Conservation (phyloP, 1,139 yeast genomes). For the Pneumocystis sp. region DNA sequence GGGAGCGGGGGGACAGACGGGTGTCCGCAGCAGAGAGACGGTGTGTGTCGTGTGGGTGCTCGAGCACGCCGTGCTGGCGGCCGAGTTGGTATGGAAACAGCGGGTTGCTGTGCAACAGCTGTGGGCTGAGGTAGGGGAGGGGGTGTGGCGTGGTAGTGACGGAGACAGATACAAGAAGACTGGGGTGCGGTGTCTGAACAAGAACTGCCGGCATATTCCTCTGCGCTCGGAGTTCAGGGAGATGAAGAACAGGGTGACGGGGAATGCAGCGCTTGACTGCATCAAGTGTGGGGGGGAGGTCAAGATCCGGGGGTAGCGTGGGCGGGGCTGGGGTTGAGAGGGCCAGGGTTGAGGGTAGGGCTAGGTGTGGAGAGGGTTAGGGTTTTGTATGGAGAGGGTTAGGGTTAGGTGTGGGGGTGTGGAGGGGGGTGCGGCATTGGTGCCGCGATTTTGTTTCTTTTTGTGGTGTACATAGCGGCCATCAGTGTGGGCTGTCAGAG, state of each 20-base stretch:
- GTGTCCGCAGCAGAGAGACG: background rate
- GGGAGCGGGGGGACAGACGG: background rate
- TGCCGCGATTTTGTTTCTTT: too few relatives aligned
- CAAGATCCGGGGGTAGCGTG: background rate
- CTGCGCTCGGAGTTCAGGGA: background rate
- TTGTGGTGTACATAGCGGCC: too few relatives aligned
- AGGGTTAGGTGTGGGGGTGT: too few relatives aligned
- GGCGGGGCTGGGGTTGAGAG: too few relatives aligned
- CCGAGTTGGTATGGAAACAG: background rate
- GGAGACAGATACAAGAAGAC: background rate
- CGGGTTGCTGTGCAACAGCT: background rate
- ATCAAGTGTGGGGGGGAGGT: background rate
- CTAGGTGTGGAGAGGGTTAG: too few relatives aligned
- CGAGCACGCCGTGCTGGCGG: background rate
- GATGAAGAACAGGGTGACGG: background rate
- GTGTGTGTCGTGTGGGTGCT: background rate
- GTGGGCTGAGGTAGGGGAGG: background rate
- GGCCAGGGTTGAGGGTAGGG: too few relatives aligned
- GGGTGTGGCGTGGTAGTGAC: too few relatives aligned
- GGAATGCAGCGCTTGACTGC: background rate
- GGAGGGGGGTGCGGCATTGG: too few relatives aligned
- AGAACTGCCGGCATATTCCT: background rate
- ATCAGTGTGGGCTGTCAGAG: too few relatives aligned
- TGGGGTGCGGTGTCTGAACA: background rate
- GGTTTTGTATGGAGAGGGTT: too few relatives aligned